Base-by-base conservation (phyloP, 495 filamentous ascomycete genomes). In the Rhypophila decipiens region DNA sequence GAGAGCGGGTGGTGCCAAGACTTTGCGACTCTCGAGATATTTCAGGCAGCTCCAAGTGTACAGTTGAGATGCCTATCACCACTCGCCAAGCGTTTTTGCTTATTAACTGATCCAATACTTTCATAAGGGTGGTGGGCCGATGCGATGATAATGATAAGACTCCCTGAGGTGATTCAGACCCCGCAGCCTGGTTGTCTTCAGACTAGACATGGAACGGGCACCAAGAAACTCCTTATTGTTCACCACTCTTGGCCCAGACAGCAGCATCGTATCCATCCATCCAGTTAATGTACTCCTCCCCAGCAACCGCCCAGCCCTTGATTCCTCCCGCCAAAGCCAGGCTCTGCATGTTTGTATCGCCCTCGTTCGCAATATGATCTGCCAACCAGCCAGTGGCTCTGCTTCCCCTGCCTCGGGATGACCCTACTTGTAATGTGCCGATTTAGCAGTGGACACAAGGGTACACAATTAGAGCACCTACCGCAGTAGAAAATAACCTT, bases 401-500 rank as follows among this genome's bases (percentile, higher is more conserved):
- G 9, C 65, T 73, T 5, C 84, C 84, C 9, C 84, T 75, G 8
- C 85, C 83, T 5, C 46, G 46, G 0, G 80, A 86, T 2, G 84
- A 85, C 8, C 76, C 84, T 87, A 42, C 8, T 17, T n/a, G 21
- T 51, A n/a, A n/a, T n/a, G n/a, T n/a, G n/a, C 9, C 31, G n/a
- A 39, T 3, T 12, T 5, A 34, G 34, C 17, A 47, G 21, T 1
- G 18, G 11, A 31, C 34, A 24, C 10, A 19, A 29, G 12, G 18
- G n/a, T 57, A 36, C 52, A 24, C 40, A 41, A 39, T 21, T 24
- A 33, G 69, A 23, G 12, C 1, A 52, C 55, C 21, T 17, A 86
- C 85, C 76, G 52, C 85, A 88, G 52, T 82, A 88, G 67, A 79
- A 88, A 35, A 87, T 74, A 8, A 85, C 74, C 41, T 64, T 65